Conservation (phyloP, 164 flowering plant genomes). For the Aristolochia contorta region DNA sequence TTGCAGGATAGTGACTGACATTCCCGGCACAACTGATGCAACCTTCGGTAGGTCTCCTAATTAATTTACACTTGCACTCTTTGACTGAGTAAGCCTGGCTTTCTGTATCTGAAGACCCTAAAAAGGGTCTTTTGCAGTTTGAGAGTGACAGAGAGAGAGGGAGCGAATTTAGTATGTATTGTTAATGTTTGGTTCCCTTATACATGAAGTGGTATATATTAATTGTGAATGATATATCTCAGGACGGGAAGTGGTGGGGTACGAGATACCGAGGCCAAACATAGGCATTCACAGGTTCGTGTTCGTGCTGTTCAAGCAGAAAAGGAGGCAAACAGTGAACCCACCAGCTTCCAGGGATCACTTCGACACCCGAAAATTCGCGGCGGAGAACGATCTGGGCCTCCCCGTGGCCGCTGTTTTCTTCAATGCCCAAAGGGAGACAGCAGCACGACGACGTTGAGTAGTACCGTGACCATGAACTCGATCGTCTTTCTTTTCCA, state of each 20-base stretch:
- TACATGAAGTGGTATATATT: no score
- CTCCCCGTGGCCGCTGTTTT: slow-evolving; percentile 82
- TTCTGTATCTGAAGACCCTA: no score
- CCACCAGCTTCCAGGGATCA: slow-evolving; percentile 48
- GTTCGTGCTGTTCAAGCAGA: slow-evolving; percentile 71
- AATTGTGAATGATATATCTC: no score
- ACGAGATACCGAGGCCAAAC: slow-evolving; percentile 79
- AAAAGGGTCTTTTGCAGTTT: no score
- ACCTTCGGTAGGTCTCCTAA: slow-evolving; percentile 51
- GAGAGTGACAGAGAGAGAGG: no score
- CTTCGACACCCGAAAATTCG: slow-evolving; percentile 58
- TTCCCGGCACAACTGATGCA: slow-evolving; percentile 87
- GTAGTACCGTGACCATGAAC: not conserved
- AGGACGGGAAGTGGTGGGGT: slow-evolving; percentile 52
- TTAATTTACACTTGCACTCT: not conserved
- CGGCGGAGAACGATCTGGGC: slow-evolving; percentile 57
- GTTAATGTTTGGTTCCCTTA: no score
- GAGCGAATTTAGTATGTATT: no score
- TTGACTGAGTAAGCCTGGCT: no score
- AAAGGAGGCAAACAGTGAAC: slow-evolving; percentile 31
- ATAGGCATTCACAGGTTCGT: slow-evolving; percentile 92
- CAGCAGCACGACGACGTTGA: slow-evolving; percentile 76
- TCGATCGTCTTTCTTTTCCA: no score
- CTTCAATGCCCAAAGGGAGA: slow-evolving; percentile 85
- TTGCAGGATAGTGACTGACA: slow-evolving; percentile 80